Evolutionary conservation across 768 basidiomycete species (phyloP).

Genomic region (Russula emetica): DNA sequence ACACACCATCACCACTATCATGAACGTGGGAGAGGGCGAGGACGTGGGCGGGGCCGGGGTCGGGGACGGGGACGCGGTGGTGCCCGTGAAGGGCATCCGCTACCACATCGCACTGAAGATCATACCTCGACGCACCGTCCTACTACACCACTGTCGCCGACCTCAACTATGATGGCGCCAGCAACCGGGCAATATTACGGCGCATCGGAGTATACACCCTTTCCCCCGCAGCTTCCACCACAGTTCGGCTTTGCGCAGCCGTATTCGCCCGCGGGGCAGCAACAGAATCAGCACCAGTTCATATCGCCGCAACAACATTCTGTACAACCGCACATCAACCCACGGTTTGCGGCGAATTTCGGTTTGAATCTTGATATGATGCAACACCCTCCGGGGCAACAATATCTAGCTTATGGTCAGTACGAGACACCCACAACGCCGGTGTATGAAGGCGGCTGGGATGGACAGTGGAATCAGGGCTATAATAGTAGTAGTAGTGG

Average conservation of each 20-base stretch:
- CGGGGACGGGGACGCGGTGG: conserved; percentile 25
- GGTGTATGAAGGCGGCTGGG: conserved; percentile 15
- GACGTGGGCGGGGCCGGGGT: conserved; percentile 32
- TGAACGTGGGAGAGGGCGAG: conserved; percentile 26
- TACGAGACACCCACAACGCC: conserved; percentile 9
- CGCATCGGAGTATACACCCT: conserved; percentile 23
- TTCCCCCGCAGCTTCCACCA: conserved; percentile 10
- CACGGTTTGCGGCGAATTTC: conserved; percentile 66
- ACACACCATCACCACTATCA: conserved; percentile 30
- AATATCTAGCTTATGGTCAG: conserved; percentile 20
- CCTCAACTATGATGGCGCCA: conserved; percentile 46
- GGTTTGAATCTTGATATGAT: conserved; percentile 43
- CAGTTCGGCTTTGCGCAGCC: conserved; percentile 22
- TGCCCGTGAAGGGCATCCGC: conserved; percentile 4
- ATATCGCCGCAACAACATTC: conserved; percentile 30
- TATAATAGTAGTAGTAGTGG: neutral
- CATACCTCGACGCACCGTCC: conserved; percentile 32
- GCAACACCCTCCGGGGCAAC: conserved; percentile 27
- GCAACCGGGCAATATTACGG: conserved; percentile 42
- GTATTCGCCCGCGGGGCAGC: conserved; percentile 13
- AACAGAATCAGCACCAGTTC: conserved; percentile 8
- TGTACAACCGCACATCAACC: conserved; percentile 84
- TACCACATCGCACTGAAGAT: conserved; percentile 31
- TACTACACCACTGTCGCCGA: conserved; percentile 39
- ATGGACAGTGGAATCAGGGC: conserved; percentile 14